phyloP scores from a whole-genome alignment of 2,329 filamentous ascomycete species.

The Fonsecaea nubica region DNA sequence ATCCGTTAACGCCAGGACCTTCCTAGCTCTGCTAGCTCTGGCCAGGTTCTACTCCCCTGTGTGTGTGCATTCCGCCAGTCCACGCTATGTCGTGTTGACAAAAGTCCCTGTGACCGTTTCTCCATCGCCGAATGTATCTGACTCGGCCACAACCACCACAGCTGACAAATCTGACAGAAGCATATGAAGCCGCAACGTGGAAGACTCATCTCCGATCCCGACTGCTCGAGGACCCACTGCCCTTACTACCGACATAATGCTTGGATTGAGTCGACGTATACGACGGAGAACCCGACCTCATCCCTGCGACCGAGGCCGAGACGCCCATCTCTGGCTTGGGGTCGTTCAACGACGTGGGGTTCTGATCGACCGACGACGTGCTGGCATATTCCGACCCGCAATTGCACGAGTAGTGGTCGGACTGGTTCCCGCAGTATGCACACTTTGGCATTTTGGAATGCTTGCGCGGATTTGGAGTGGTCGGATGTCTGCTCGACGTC shows the following conservation, averaged over 20 bases:
- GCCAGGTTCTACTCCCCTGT: no score
- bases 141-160: no score
- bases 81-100: no score
- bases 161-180: neutral
- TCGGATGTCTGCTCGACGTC: constrained; percentile 1
- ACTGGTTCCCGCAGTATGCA: constrained; percentile 15
- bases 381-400: constrained; percentile 16
- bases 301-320: constrained; percentile 1
- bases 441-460: constrained; percentile 15
- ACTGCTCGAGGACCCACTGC: constrained; percentile 2
- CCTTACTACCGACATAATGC: constrained; percentile 11
- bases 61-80: no score
- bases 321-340: constrained; percentile 18
- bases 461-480: neutral
- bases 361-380: constrained; percentile 14
- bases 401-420: constrained; percentile 11
- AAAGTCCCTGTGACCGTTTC: no score
- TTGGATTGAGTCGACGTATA: constrained; percentile 6
- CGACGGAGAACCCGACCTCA: neutral
- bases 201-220: neutral
- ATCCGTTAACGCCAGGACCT: no score
- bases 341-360: constrained; percentile 13
- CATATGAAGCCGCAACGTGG: neutral
- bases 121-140: no score
- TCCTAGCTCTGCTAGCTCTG: no score